Base-by-base conservation (phyloP, 805 yeast genomes). In the Zygotorulaspora chibaensis region DNA sequence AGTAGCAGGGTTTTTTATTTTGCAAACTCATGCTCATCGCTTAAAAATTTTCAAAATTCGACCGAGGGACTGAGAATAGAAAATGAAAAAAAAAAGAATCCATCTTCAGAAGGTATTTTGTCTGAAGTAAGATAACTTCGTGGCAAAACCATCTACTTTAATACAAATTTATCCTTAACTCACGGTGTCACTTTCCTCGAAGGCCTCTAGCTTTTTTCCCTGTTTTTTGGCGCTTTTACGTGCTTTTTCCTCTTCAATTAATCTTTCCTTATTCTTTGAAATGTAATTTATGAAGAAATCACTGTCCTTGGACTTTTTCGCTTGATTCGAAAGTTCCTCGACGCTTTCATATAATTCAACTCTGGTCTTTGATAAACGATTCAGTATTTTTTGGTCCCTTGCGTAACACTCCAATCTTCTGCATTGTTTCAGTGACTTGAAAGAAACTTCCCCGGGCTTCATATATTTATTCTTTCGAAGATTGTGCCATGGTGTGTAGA, bases 401-500 rank as follows among this genome's bases (percentile, higher is more conserved):
- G 73, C 72, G 41, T 72, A 75, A 27, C 87, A 75, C 50, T 71
- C 73, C 26, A 78, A 64, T 50, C 77, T 74, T 49, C 70, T 75
- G 18, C 83, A 80, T 42, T 68, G 65, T 49, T 75, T 77, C 2
- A 71, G 73, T 47, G 82, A 79, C 46, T 81, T 76, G 63, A 84
- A 86, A 1, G 86, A 77, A 6, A 86, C 95, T 40, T 87, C 87
- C 3, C 95, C 95, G 4, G 77, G 78, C 39, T 78, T 87, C 93
- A 84, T 85, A 26, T 77, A 76, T 11, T 82, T 83, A 42, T 79
- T 79, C 53, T 83, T 83, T 35, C 75, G 71, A 45, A 86, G 68
- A 58, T 86, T 86, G 20, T 75, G 72, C 74, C 87, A 86, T 0
- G 90, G 88, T 0, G 95, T 86, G 55, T 79, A 79, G 34, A 86